These are phyloP conservation scores for Exophiala sp. DNA, from an alignment of 2,329 filamentous ascomycete genomes.

Conservation along the genomic window DNA sequence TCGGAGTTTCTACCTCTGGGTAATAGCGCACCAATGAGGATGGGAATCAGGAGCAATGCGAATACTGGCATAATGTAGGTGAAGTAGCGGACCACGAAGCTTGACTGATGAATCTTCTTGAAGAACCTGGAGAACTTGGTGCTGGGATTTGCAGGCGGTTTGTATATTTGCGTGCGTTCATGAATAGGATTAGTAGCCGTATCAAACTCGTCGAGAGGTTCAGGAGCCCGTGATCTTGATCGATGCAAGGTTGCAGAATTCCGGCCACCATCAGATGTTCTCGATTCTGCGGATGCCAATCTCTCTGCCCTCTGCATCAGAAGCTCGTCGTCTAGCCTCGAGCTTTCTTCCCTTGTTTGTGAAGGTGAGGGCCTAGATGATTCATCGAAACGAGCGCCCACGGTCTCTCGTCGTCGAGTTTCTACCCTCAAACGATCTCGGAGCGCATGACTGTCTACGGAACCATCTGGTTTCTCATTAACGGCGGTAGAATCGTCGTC, in stretches of 20 bases:
- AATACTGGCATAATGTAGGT: conserved; percentile 67
- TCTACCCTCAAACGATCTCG: conserved; percentile 49
- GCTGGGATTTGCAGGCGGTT: conserved; percentile 60
- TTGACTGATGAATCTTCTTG: conserved; percentile 63
- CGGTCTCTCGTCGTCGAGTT: conserved; percentile 39
- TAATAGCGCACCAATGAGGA: conserved; percentile 61
- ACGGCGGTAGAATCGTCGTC: conserved; percentile 29
- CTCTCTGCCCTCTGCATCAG: conserved; percentile 63
- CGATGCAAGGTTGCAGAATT: conserved; percentile 46
- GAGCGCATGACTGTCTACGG: conserved; percentile 30
- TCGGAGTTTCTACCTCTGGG: conserved; percentile 54
- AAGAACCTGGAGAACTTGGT: conserved; percentile 62
- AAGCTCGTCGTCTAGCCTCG: conserved; percentile 63
- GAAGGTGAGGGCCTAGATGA: conserved; percentile 47
- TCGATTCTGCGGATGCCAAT: conserved; percentile 46
- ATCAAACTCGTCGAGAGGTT: conserved; percentile 65
- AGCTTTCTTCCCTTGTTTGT: conserved; percentile 56
- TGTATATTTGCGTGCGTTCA: conserved; percentile 63
- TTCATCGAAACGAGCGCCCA: conserved; percentile 29
- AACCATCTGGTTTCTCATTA: conserved; percentile 33
- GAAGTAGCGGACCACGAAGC: conserved; percentile 65
- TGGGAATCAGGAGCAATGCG: conserved; percentile 62
- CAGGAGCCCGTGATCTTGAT: conserved; percentile 52
- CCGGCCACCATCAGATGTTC: conserved; percentile 27
- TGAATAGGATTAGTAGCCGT: conserved; percentile 66